Conservation (phyloP, 805 yeast species). For the Metschnikowia aberdeeniae region DNA sequence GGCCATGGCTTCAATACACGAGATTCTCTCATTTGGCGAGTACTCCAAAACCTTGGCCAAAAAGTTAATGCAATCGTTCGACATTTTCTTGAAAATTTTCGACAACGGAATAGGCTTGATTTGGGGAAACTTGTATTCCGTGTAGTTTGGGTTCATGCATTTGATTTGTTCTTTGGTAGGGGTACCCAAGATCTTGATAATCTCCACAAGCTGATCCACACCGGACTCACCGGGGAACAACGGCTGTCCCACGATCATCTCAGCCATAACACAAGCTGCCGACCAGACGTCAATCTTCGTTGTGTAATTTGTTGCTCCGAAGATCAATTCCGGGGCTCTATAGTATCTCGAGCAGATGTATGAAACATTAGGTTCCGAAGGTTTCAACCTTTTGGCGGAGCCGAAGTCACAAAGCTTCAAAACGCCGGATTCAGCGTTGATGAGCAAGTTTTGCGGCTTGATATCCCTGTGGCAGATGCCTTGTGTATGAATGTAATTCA, state of each 20-base stretch:
- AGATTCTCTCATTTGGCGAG: conserved; percentile 61
- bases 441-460: conserved; percentile 83
- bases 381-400: conserved; percentile 84
- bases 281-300: conserved; percentile 98
- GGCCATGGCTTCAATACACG: conserved; percentile 51
- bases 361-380: conserved; percentile 90
- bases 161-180: conserved; percentile 89
- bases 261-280: conserved; percentile 98
- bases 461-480: conserved; percentile 92
- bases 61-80: conserved; percentile 52
- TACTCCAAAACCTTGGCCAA: conserved; percentile 58
- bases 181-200: conserved; percentile 92
- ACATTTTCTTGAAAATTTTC: conserved; percentile 59
- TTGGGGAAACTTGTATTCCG: conserved; percentile 93
- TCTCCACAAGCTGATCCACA: conserved; percentile 94
- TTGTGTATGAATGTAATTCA: conserved; percentile 71
- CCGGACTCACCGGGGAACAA: conserved; percentile 97
- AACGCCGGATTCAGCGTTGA: conserved; percentile 80
- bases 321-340: conserved; percentile 95
- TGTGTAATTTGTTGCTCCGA: conserved; percentile 95
- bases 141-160: conserved; percentile 94
- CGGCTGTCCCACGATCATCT: conserved; percentile 90
- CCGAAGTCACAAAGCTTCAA: conserved; percentile 96
- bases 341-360: conserved; percentile 96
- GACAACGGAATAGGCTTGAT: conserved; percentile 73